Evolutionary conservation across 2,329 filamentous ascomycete genomes (phyloP).

Genomic region (Talaromyces piceae): DNA sequence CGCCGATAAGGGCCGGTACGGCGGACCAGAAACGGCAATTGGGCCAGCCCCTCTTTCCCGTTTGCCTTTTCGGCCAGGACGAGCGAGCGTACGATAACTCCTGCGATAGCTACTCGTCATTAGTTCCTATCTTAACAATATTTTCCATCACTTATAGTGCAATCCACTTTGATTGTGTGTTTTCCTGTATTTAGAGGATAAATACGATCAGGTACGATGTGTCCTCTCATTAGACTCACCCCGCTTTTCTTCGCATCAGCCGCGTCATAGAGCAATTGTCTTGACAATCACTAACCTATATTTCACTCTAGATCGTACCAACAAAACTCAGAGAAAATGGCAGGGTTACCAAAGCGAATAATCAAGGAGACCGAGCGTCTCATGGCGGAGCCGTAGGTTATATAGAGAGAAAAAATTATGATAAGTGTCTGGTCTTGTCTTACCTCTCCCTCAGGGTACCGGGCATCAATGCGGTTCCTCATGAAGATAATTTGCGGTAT

Average conservation of each 20-base stretch:
- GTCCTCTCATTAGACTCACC: neutral
- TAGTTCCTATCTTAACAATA: too few species aligned
- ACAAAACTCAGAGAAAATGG: conserved; percentile 15
- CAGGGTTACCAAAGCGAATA: conserved; percentile 89
- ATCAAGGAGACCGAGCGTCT: conserved; percentile 97
- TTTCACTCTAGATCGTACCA: neutral
- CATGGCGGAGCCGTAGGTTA: conserved; percentile 83
- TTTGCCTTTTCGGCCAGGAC: neutral
- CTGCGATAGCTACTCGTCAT: too few species aligned
- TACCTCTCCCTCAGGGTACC: conserved; percentile 59
- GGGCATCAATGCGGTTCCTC: conserved; percentile 89
- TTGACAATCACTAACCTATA: neutral
- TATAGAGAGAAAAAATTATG: neutral
- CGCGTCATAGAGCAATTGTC: neutral
- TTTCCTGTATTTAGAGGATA: too few species aligned
- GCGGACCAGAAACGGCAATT: neutral
- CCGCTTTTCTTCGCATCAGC: neutral
- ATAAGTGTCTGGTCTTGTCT: conserved; percentile 1
- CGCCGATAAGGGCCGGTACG: neutral
- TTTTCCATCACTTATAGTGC: too few species aligned
- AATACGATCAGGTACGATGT: neutral
- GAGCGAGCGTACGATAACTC: neutral
- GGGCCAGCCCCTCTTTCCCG: conserved; percentile 7
- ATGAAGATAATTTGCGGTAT: conserved; percentile 95
- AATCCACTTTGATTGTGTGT: too few species aligned